Evolutionary conservation across 1,284 basidiomycete species (phyloP).

Genomic region (Coniferiporia weirii): DNA sequence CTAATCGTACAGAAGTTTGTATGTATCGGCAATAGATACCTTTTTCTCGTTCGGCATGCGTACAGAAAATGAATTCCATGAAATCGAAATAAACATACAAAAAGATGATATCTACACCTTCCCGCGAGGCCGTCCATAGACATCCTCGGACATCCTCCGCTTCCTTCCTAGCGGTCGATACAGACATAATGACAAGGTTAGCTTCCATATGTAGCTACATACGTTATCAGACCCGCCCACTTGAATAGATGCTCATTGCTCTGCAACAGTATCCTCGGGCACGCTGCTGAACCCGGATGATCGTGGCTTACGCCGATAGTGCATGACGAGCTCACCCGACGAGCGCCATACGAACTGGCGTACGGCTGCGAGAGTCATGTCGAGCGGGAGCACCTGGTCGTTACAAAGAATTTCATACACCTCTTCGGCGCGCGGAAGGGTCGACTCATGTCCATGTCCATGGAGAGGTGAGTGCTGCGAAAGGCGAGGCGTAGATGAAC

Average conservation of each 20-base stretch:
- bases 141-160: no score
- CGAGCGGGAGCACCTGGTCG: conserved; percentile 69
- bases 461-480: conserved; percentile 6
- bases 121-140: no score
- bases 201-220: no score
- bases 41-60: not conserved
- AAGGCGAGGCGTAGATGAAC: conserved; percentile 8
- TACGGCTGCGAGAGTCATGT: conserved; percentile 86
- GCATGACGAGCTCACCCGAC: conserved; percentile 74
- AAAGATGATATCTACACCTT: no score
- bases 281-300: not conserved
- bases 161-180: no score
- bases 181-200: no score
- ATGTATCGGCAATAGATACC: not conserved
- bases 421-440: conserved; percentile 54
- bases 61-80: no score
- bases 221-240: no score
- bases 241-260: no score
- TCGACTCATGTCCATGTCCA: conserved; percentile 21
- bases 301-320: conserved; percentile 60
- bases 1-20: conserved; percentile 31
- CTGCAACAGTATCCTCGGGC: not conserved
- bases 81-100: no score
- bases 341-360: conserved; percentile 85
- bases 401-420: conserved; percentile 86